Evolutionary conservation across 2,329 filamentous ascomycete species (phyloP).

Genomic region (Diaporthe helianthi): DNA sequence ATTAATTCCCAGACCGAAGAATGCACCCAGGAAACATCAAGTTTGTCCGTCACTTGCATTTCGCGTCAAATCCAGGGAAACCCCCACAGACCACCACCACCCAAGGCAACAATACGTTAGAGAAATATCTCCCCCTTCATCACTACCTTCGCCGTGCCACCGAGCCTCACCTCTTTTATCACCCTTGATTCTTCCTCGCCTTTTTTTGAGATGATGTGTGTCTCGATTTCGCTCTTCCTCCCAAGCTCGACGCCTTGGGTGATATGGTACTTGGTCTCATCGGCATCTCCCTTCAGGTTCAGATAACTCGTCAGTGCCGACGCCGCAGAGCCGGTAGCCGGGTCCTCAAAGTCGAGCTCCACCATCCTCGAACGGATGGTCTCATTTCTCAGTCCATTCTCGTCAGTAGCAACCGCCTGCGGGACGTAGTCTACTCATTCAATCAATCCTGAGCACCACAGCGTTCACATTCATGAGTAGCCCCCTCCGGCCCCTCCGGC

Average conservation of each 20-base stretch:
- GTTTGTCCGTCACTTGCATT: background rate
- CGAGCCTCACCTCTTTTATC: conserved; percentile 41
- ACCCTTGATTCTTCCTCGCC: conserved; percentile 16
- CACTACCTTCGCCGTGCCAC: conserved; percentile 42
- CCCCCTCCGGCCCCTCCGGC: background rate
- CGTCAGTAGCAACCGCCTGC: conserved; percentile 38
- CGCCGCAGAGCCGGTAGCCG: conserved; percentile 69
- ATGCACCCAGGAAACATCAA: background rate
- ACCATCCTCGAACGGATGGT: conserved; percentile 66
- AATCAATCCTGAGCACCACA: background rate
- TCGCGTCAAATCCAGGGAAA: background rate
- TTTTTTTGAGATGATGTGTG: conserved; percentile 47
- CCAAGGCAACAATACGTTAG: conserved; percentile 17
- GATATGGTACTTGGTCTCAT: conserved; percentile 55
- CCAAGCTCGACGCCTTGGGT: conserved; percentile 75
- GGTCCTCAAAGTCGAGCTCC: conserved; percentile 59
- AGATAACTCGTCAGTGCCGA: conserved; percentile 63
- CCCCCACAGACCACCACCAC: too few relatives aligned
- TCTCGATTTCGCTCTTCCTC: conserved; percentile 58
- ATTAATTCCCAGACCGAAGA: background rate
- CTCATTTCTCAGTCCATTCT: conserved; percentile 39
- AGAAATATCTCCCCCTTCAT: conserved; percentile 40
- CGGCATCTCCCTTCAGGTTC: conserved; percentile 48
- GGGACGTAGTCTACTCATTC: conserved; percentile 59
- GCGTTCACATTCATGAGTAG: background rate